A percentile compares a stretch with the other conserved stretches of the same genome.
Evolutionary conservation across 2,329 filamentous ascomycete genomes (phyloP).

Genomic region (Mycocentrospora acerina): DNA sequence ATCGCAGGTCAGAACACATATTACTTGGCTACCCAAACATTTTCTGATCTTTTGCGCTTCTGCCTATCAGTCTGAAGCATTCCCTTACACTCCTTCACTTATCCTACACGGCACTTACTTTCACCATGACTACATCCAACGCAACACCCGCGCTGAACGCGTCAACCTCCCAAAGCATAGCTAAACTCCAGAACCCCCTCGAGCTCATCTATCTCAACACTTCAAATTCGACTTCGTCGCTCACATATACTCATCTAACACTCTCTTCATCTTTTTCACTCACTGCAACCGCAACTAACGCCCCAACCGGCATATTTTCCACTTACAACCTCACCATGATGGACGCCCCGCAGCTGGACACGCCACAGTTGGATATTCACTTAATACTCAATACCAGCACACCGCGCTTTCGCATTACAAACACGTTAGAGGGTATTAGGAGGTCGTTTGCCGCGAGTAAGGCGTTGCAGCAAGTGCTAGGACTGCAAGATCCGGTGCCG

Average conservation of each 20-base stretch:
- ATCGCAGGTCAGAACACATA: too few relatives aligned
- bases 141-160: not conserved
- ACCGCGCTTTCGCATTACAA: constrained; percentile 2
- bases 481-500: constrained; percentile 9
- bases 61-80: too few relatives aligned
- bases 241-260: too few relatives aligned
- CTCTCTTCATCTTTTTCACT: too few relatives aligned
- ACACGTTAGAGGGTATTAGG: not conserved
- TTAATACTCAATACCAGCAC: not conserved
- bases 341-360: too few relatives aligned
- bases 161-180: not conserved
- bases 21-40: too few relatives aligned
- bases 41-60: too few relatives aligned
- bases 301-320: too few relatives aligned
- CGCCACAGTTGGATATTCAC: constrained; percentile 2
- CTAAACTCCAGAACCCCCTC: constrained; percentile 3
- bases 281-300: too few relatives aligned
- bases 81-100: not conserved
- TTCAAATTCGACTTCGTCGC: too few relatives aligned
- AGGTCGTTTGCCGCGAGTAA: constrained; percentile 6
- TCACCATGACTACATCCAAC: not conserved
- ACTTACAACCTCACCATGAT: too few relatives aligned
- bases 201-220: constrained; percentile 1
- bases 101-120: not conserved
- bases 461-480: constrained; percentile 15